Evolutionary conservation across 2,329 filamentous ascomycete species (phyloP), one percentile per base, ranked within the genome.

Genomic region (Cladophialophora immunda): DNA sequence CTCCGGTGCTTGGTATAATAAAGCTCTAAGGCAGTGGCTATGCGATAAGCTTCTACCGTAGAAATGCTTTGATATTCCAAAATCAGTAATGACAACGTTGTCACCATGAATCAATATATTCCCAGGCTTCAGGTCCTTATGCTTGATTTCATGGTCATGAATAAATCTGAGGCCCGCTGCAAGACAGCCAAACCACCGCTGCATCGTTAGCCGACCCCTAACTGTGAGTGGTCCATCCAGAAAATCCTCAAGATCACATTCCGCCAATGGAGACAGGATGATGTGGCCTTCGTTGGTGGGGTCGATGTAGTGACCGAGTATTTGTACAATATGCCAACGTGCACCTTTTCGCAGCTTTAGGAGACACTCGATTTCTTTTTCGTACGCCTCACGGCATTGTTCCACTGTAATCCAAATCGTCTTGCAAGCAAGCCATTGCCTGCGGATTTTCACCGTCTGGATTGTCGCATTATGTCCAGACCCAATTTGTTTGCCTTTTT

Each of bases 81-180:
- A 52, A 25, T 30, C 41, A 11, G 41, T 34, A 15, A 22, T 30
- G 11, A 76, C 32, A 15, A 32, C 4, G 25, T 22, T 41, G 13
- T 25, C 47, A 17, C 29, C 34, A 36, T 50, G 59, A 3, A 62
- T 13, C 52, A 53, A 36, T 11, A 62, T 55, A n/a, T 55, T 62
- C 27, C 8, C 41, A n/a, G 27, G 45, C n/a, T 55, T 52, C 47
- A 62, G n/a, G 27, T 53, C 58, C 22, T 52, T 62, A 27, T 36
- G 50, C 19, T 34, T 47, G n/a, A 50, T 52, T 38, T 25, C 8
- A 7, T 34, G 58, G 50, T 29, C 15, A 9, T 53, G 50, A n/a
- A 53, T 53, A 29, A 27, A 19, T 19, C 4, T 13, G 19, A 53
- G 50, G 2, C 50, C 50, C 29, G 50, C 22, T 53, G 50, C 13